phyloP scores from a whole-genome alignment of 2,329 filamentous ascomycete species.

The Tricladium varicosporioides region DNA sequence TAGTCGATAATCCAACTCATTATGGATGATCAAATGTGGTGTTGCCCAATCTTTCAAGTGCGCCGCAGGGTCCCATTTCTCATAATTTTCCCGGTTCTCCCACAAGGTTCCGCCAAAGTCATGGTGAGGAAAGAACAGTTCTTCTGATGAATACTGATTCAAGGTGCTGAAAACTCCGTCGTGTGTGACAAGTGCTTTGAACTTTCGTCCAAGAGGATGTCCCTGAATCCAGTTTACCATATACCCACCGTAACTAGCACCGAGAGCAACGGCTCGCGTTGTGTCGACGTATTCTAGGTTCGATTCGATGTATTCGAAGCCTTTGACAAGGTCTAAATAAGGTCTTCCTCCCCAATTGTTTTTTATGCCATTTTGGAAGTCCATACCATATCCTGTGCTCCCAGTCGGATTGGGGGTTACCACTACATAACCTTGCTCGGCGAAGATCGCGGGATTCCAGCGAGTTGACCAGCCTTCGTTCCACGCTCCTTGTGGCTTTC shows the following conservation, averaged over 20 bases:
- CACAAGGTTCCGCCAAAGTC: conserved; percentile 57
- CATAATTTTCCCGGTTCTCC: conserved; percentile 61
- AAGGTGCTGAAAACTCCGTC: conserved; percentile 79
- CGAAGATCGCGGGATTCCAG: conserved; percentile 85
- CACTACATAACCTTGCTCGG: conserved; percentile 83
- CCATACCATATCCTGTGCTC: conserved; percentile 78
- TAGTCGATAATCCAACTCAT: conserved; percentile 83
- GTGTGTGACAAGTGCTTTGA: conserved; percentile 86
- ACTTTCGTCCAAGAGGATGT: conserved; percentile 74
- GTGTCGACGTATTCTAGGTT: conserved; percentile 69
- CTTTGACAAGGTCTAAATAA: conserved; percentile 77
- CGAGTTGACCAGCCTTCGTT: conserved; percentile 54
- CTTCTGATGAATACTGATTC: conserved; percentile 62
- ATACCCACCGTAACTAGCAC: conserved; percentile 72
- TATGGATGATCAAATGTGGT: conserved; percentile 87
- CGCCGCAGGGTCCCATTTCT: conserved; percentile 66
- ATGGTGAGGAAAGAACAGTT: conserved; percentile 69
- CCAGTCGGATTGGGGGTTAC: conserved; percentile 82
- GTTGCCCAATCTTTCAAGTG: conserved; percentile 57
- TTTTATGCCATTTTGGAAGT: conserved; percentile 72
- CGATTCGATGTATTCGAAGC: conserved; percentile 70
- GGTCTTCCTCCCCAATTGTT: conserved; percentile 82
- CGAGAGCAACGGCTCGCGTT: conserved; percentile 66
- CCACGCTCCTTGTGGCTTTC: conserved; percentile 35
- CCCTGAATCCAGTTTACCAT: conserved; percentile 94